phyloP scores from a whole-genome alignment of 177 flowering plant species.

The Tripterygium wilfordii region DNA sequence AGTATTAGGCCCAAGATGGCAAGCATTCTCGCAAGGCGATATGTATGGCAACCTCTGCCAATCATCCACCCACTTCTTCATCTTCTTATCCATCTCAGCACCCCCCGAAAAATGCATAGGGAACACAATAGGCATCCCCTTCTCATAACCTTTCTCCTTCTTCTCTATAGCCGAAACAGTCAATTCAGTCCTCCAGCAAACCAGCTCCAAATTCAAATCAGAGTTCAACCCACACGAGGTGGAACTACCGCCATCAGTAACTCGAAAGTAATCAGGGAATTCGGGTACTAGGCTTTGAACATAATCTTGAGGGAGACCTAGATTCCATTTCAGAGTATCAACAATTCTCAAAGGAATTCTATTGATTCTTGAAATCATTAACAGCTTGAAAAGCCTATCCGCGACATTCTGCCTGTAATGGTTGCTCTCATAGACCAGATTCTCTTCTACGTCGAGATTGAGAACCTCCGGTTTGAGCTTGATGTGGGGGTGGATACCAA shows the following conservation, averaged over 20 bases:
- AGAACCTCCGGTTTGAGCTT: slow-evolving; percentile 58
- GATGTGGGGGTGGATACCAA: slow-evolving; percentile 53
- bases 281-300: slow-evolving; percentile 41
- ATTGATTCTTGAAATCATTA: slow-evolving; percentile 56
- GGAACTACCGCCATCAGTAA: slow-evolving; percentile 16
- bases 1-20: slow-evolving; percentile 44
- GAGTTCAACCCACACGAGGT: slow-evolving; percentile 6
- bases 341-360: slow-evolving; percentile 50
- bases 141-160: slow-evolving; percentile 23
- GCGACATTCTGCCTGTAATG: slow-evolving; percentile 41
- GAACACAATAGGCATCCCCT: slow-evolving; percentile 49
- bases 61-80: slow-evolving; percentile 64
- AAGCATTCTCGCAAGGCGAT: slow-evolving; percentile 81
- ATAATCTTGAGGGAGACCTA: slow-evolving; percentile 79
- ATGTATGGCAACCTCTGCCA: slow-evolving; percentile 91
- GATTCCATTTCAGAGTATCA: slow-evolving; percentile 62
- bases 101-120: slow-evolving; percentile 64
- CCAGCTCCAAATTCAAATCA: slow-evolving; percentile 50
- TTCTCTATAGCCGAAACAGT: slow-evolving; percentile 64
- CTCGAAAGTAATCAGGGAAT: slow-evolving; percentile 75
- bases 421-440: slow-evolving; percentile 30
- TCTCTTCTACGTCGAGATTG: slow-evolving; percentile 56
- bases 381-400: slow-evolving; percentile 55
- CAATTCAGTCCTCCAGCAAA: slow-evolving; percentile 66
- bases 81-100: slow-evolving; percentile 68